Conservation (phyloP, 331 rosid genomes). For the Spiraea crenata region DNA sequence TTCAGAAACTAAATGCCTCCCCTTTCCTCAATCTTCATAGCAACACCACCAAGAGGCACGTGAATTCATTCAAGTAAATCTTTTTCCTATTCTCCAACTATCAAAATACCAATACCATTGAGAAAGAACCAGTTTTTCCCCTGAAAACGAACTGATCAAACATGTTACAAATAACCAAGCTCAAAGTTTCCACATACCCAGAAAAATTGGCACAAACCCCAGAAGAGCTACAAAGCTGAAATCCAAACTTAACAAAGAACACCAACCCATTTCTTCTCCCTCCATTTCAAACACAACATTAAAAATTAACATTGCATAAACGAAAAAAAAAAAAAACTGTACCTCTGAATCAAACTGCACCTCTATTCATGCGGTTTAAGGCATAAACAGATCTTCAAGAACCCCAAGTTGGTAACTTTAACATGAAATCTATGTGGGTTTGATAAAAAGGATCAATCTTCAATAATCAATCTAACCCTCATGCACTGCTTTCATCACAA, state of each 20-base stretch:
- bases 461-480: constrained; percentile 29
- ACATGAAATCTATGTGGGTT: constrained; percentile 33
- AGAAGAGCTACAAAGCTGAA: constrained; percentile 26
- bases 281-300: neutral
- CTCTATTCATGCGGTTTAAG: constrained; percentile 45
- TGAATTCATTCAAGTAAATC: constrained; percentile 13
- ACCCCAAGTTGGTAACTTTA: constrained; percentile 29
- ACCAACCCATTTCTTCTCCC: constrained; percentile 31
- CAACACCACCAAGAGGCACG: constrained; percentile 17
- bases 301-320: neutral
- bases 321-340: constrained; percentile 14
- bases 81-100: constrained; percentile 9
- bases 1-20: constrained; percentile 8
- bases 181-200: constrained; percentile 13
- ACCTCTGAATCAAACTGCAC: constrained; percentile 37
- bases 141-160: constrained; percentile 25
- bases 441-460: constrained; percentile 22
- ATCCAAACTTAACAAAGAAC: constrained; percentile 11
- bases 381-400: constrained; percentile 49
- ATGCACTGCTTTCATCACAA: constrained; percentile 42
- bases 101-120: constrained; percentile 11
- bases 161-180: constrained; percentile 11
- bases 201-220: constrained; percentile 25
- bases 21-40: constrained; percentile 12
- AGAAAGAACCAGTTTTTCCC: constrained; percentile 7